These are phyloP conservation scores for Daedaleopsis nitida DNA, from an alignment of 768 basidiomycete genomes.

Conservation along the genomic window DNA sequence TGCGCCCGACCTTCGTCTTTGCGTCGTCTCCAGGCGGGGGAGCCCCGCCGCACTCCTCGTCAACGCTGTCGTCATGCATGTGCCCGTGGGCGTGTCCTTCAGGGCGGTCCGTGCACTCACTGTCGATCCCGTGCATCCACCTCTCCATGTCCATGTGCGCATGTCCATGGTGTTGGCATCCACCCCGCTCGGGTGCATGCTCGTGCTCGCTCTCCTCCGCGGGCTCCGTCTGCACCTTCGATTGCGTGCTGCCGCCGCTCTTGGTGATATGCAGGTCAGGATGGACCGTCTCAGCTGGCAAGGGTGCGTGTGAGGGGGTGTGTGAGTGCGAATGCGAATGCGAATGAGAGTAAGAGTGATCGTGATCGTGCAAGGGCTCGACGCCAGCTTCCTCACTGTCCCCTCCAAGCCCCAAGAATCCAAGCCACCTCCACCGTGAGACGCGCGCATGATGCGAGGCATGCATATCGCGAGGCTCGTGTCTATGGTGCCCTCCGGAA, in stretches of 20 bases:
- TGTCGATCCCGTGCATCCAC: conserved; percentile 16
- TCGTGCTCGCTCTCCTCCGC: conserved; percentile 1
- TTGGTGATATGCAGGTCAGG: not conserved
- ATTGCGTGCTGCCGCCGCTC: conserved; percentile 4
- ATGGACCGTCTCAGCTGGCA: not conserved
- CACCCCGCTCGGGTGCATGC: not conserved
- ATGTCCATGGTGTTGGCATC: conserved; percentile 18
- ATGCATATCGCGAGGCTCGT: conserved; percentile 28
- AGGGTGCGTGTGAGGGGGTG: not conserved
- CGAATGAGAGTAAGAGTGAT: conserved; percentile 10
- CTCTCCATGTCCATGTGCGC: conserved; percentile 23
- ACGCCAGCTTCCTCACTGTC: not conserved
- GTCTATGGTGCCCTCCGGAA: conserved; percentile 29
- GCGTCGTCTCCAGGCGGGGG: conserved; percentile 12
- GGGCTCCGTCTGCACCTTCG: not conserved
- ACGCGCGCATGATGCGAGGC: conserved; percentile 20
- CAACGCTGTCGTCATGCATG: conserved; percentile 10
- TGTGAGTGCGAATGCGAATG: conserved; percentile 11
- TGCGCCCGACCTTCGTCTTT: conserved; percentile 35
- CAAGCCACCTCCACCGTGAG: conserved; percentile 19
- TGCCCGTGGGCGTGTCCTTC: conserved; percentile 20
- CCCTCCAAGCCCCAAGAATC: conserved; percentile 8
- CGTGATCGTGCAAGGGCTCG: not conserved
- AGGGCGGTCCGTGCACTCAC: not conserved
- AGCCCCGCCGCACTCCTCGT: conserved; percentile 12